Base-by-base conservation (phyloP, 1,284 basidiomycete genomes). In the Cerrena zonata region DNA sequence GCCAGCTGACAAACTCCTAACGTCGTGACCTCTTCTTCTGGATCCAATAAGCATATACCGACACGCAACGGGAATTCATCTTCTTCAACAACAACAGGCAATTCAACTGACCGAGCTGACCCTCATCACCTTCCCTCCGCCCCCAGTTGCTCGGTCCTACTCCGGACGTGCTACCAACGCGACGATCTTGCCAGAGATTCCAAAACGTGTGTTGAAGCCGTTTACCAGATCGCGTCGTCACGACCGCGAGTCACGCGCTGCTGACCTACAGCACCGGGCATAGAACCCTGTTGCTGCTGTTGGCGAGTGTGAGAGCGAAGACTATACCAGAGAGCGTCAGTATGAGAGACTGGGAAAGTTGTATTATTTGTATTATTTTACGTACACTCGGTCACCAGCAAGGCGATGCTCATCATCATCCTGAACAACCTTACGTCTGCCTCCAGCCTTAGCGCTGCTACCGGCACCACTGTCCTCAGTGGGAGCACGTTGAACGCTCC, bases 401-500 rank as follows among this genome's bases (percentile, higher is more conserved):
- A 84, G 82, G 62, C 84, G 85, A 59, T 88, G 69, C 51, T 89
- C 86, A 46, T 89, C 87, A 58, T 89, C 87, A 61, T 86, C 82
- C 36, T 86, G 78, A 27, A 89, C 82, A 73, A 88, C 89, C 64
- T 86, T 77, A 58, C 87, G 75, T 22, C 78, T 76, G 46, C 76
- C 71, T 45, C 73, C 68, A 12, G 75, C 70, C 69, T 86, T 86
- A 62, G 80, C 76, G 61, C 75, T 78, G 41, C 79, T 73, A 53
- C 76, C 76, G 46, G 78, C 76, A 48, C 71, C 70, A 37, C 72
- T 75, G 54, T 89, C 84, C 7, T 88, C 86, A 51, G 81, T 77
- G 34, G 81, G 76, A 55, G 75, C 76, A 47, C 86, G 79, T 72
- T 94, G 91, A 50, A 97, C 91, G 59, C 88, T 92, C 94, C 94